Evolutionary conservation across 108 stramenopile genomes (phyloP), one percentile per base, ranked within the genome.

Genomic region (Fragilaria crotonensis): DNA sequence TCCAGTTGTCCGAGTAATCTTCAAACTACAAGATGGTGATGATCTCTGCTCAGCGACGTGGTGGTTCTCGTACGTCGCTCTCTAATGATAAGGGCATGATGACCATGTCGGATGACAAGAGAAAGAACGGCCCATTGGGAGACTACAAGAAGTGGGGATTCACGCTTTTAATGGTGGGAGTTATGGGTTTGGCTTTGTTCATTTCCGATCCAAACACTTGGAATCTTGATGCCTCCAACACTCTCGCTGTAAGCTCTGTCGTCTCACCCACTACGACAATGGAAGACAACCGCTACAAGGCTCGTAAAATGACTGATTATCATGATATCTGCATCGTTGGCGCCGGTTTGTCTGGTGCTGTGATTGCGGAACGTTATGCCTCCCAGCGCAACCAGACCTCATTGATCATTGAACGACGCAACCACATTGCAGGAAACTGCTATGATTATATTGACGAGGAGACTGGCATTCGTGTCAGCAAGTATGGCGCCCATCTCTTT

Each of bases 401-500:
- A 9, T 63, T 92, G 32, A 57, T 92, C 50, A 63, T 92, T 9
- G 90, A 92, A 59, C 72, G 71, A 44, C 75, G 90, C 5, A 5
- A 71, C 27, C 87, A 89, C 55, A 85, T 89, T 66, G 86, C 83
- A 5, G 90, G 90, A 20, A 92, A 92, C 61, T 88, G 86, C 57
- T 92, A 81, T 52, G 90, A 92, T 48, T 85, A 72, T 52, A 68
- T 77, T 21, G 90, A 92, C 46, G 52, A 56, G 18, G 72, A 87
- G 7, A 82, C 81, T 3, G 78, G 73, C 0, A 75, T 87, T 48
- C 80, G 71, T 14, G 71, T 84, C 18, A 70, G 63, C 30, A 41
- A 64, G 32, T 87, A 75, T 45, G 86, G 86, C 1, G 82, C 82
- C 9, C 86, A 87, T 64, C 61, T 87, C 41, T 87, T 87, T 53